Evolutionary conservation across 495 filamentous ascomycete species (phyloP), one percentile per base, ranked within the genome.

Genomic region (Penicillium cinerascens): DNA sequence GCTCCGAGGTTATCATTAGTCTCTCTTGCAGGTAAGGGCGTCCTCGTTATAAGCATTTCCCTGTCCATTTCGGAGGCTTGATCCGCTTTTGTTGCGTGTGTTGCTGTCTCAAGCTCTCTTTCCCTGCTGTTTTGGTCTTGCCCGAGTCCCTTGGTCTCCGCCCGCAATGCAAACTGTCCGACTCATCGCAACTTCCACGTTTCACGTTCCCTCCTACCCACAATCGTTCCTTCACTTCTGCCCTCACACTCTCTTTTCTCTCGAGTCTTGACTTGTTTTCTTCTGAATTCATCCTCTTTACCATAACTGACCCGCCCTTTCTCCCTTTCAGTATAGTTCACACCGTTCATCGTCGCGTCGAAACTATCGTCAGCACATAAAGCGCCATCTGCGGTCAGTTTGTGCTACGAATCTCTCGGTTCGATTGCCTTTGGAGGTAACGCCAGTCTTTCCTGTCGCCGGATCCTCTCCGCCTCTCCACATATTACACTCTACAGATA

Each of bases 291-390:
- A 18, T 47, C 35, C 16, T 41, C 3, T 23, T 44, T 16, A 13
- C 46, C 9, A 27, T 51, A 49, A 54, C 71, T 72, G 52, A 74
- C 59, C 55, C 60, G 56, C 59, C 60, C 50, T 60, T 59, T 64
- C 26, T 43, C 13, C 46, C 54, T 51, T 58, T 29, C 47, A 71
- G 63, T 64, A 67, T 67, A 62, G 51, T 65, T 60, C 55, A 42
- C 49, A 42, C 44, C 54, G 25, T 56, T 47, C 55, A 47, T 59
- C 55, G 49, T 59, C 55, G 49, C 57, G 54, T 60, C 56, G 52
- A 58, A 52, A 59, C 55, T 43, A 39, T 55, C 54, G 33, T 54
- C 50, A 50, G 52, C 56, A 63, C 50, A 64, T 57, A 64, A 43
- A 29, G 47, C 27, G 22, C 42, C 52, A 54, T 54, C 48, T 52